A percentile compares a stretch with the other conserved stretches of the same genome.
Conservation (phyloP, 306 rosid species). For the Cicer yamashitae region DNA sequence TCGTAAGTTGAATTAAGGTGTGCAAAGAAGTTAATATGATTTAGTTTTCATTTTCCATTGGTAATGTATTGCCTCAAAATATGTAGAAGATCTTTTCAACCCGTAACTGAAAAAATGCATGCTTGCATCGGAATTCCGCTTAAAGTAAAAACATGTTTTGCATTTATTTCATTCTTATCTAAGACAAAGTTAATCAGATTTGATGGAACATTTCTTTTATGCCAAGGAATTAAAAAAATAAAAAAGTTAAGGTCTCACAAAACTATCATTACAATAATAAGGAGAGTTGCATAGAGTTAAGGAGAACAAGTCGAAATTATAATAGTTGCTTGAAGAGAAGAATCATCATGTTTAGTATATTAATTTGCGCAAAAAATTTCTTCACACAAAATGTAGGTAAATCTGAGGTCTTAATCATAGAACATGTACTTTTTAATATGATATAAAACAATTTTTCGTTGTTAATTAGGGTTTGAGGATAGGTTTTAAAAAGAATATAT, state of each 20-base stretch:
- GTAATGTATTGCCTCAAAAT: conserved; percentile 43
- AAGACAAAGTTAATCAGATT: neutral
- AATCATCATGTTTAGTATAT: no score
- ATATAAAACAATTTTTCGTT: neutral
- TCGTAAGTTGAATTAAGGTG: conserved; percentile 26
- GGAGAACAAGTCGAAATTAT: no score
- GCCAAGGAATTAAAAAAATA: no score
- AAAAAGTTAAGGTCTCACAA: no score
- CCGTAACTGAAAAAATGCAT: conserved; percentile 50
- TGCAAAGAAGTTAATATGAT: neutral
- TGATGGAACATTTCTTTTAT: neutral
- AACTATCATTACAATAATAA: no score
- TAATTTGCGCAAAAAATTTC: no score
- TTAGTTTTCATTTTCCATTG: neutral
- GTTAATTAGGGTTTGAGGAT: conserved; percentile 16
- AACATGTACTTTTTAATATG: neutral
- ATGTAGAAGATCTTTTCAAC: conserved; percentile 48
- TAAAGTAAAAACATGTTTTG: conserved; percentile 41
- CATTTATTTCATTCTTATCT: conserved; percentile 28
- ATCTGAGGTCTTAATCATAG: neutral
- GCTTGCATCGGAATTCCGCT: conserved; percentile 51
- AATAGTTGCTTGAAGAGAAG: no score
- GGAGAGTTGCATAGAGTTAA: no score
- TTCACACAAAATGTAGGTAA: neutral
- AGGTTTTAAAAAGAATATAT: conserved; percentile 5